These are phyloP conservation scores for Passiflora organensis DNA, from an alignment of 345 rosid genomes.

Conservation along the genomic window DNA sequence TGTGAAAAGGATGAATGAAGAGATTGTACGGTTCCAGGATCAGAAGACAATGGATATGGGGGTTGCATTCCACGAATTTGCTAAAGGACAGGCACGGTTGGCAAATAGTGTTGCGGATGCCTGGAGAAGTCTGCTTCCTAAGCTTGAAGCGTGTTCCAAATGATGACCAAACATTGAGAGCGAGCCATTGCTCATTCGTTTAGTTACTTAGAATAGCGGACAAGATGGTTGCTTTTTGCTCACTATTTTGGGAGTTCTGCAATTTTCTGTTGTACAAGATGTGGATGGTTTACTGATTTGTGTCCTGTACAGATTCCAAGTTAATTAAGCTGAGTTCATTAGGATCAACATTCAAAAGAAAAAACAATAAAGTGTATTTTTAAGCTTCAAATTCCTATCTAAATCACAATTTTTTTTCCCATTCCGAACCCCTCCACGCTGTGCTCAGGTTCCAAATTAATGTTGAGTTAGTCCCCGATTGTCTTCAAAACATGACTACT, in stretches of 20 bases:
- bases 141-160: slow-evolving; percentile 69
- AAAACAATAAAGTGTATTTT: not conserved
- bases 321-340: not conserved
- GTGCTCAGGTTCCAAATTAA: too few relatives aligned
- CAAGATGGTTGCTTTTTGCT: slow-evolving; percentile 7
- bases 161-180: not conserved
- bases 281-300: not conserved
- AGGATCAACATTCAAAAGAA: not conserved
- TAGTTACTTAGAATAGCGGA: slow-evolving; percentile 2
- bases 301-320: slow-evolving; percentile 21
- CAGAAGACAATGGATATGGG: slow-evolving; percentile 88
- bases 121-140: slow-evolving; percentile 96
- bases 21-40: slow-evolving; percentile 84
- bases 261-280: slow-evolving; percentile 14
- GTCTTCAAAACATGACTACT: too few relatives aligned
- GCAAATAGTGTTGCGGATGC: slow-evolving; percentile 82
- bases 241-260: slow-evolving; percentile 18
- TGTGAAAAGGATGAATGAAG: slow-evolving; percentile 74
- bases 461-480: too few relatives aligned
- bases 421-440: not conserved
- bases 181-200: slow-evolving; percentile 5
- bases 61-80: slow-evolving; percentile 83
- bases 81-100: slow-evolving; percentile 86
- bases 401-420: not conserved
- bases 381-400: slow-evolving; percentile 9